Conservation (phyloP, 257 asterid species). For the Plantago major region DNA sequence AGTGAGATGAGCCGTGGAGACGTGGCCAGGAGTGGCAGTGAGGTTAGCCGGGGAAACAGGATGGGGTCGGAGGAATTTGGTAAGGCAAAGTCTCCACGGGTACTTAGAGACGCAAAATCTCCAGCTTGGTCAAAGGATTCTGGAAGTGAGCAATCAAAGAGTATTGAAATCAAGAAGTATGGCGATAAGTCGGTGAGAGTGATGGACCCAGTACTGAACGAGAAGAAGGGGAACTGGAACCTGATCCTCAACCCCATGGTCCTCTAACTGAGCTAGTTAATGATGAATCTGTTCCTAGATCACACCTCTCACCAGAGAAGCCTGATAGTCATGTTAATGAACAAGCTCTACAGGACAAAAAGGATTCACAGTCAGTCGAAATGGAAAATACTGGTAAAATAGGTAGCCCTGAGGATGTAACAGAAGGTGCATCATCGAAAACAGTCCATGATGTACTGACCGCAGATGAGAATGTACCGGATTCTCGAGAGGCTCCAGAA, state of each 20-base stretch:
- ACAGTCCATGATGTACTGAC: constrained; percentile 27
- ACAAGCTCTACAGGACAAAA: constrained; percentile 27
- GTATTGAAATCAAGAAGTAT: constrained; percentile 61
- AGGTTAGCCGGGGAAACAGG: constrained; percentile 32
- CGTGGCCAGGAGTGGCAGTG: no score
- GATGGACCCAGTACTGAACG: constrained; percentile 67
- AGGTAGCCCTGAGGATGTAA: constrained; percentile 32
- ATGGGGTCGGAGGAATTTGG: constrained; percentile 51
- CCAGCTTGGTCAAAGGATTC: constrained; percentile 97
- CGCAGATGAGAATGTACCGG: constrained; percentile 35
- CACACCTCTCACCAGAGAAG: constrained; percentile 34
- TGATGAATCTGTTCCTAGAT: constrained; percentile 38
- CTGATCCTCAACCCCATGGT: constrained; percentile 59
- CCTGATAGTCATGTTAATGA: constrained; percentile 23
- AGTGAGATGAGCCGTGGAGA: constrained; percentile 37
- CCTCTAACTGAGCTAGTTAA: constrained; percentile 34
- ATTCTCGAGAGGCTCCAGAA: constrained; percentile 28
- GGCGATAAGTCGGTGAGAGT: constrained; percentile 60
- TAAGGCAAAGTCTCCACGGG: constrained; percentile 62
- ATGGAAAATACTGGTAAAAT: constrained; percentile 30
- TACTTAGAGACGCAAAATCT: constrained; percentile 56
- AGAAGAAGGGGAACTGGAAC: constrained; percentile 97
- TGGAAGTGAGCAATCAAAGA: constrained; percentile 85
- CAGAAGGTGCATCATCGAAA: constrained; percentile 32
- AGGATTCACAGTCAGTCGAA: constrained; percentile 25